A percentile compares a stretch with the other conserved stretches of the same genome.
These are phyloP conservation scores for Golubevia sp. DNA, from an alignment of 1,284 basidiomycete genomes.

Conservation along the genomic window DNA sequence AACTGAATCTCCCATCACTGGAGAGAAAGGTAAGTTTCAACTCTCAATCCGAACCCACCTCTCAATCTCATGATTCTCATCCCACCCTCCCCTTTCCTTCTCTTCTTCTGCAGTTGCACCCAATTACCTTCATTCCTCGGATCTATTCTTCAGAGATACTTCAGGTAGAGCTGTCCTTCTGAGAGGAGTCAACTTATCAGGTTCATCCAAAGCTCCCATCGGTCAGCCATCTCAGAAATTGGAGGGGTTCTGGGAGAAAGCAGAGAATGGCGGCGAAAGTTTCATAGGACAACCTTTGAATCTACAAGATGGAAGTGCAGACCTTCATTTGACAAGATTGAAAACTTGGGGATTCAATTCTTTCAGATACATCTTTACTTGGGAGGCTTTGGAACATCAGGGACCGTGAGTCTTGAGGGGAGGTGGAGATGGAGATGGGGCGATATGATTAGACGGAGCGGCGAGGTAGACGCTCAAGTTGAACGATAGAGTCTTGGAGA, in stretches of 20 bases:
- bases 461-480: no score
- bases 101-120: constrained; percentile 8
- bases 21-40: constrained; percentile 1
- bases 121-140: constrained; percentile 32
- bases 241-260: constrained; percentile 39
- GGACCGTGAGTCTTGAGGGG: constrained; percentile 31
- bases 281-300: constrained; percentile 44
- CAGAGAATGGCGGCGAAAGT: constrained; percentile 31
- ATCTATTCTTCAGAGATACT: constrained; percentile 45
- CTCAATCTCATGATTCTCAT: neutral
- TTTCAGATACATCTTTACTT: constrained; percentile 51
- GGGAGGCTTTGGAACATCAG: constrained; percentile 51
- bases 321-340: constrained; percentile 45
- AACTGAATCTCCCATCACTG: constrained; percentile 1
- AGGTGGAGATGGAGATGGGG: no score
- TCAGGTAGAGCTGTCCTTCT: constrained; percentile 42
- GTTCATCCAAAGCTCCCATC: constrained; percentile 35
- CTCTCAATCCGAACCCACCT: neutral
- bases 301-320: constrained; percentile 45
- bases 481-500: no score
- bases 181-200: constrained; percentile 49
- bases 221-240: constrained; percentile 23
- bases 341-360: constrained; percentile 49
- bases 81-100: neutral
- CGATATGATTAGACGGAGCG: no score